A percentile compares a stretch with the other conserved stretches of the same genome.
Conservation (phyloP, 441 rosid species). For the Oxalis stricta region DNA sequence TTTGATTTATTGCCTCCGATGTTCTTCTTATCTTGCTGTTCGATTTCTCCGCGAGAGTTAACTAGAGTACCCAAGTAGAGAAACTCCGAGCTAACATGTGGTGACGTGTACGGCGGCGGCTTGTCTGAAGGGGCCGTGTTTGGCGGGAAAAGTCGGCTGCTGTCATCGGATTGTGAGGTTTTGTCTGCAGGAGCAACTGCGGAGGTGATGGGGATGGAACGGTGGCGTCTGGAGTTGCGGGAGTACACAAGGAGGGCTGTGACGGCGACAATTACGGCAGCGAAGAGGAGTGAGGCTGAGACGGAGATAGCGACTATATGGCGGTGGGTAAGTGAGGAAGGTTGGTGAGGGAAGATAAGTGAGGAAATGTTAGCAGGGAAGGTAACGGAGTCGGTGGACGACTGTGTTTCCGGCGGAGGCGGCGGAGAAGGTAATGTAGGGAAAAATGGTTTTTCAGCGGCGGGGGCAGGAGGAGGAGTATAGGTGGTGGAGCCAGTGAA, state of each 20-base stretch:
- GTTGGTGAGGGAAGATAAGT: conserved; percentile 34
- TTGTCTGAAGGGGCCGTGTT: background rate
- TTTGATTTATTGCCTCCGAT: background rate
- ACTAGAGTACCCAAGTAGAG: conserved; percentile 68
- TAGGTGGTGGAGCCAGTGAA: no score
- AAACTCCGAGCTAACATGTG: conserved; percentile 48
- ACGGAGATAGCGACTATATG: conserved; percentile 28
- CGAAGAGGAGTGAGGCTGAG: conserved; percentile 35
- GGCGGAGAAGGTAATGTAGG: no score
- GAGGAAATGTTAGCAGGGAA: conserved; percentile 84
- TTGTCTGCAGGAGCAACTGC: conserved; percentile 18
- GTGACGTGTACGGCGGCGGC: conserved; percentile 14
- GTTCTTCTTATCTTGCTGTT: background rate
- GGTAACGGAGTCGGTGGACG: conserved; percentile 45
- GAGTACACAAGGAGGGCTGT: conserved; percentile 27
- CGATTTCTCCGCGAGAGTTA: conserved; percentile 26
- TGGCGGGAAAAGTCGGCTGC: conserved; percentile 51
- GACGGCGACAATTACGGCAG: conserved; percentile 27
- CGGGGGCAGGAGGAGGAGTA: no score
- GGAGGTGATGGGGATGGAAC: conserved; percentile 8
- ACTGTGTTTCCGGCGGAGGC: no score
- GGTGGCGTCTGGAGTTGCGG: conserved; percentile 18
- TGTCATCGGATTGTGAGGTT: conserved; percentile 32
- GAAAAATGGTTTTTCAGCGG: no score
- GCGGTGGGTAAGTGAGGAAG: conserved; percentile 21